These are phyloP conservation scores for Primulina huaijiensis DNA, from an alignment of 257 asterid species.

Conservation along the genomic window DNA sequence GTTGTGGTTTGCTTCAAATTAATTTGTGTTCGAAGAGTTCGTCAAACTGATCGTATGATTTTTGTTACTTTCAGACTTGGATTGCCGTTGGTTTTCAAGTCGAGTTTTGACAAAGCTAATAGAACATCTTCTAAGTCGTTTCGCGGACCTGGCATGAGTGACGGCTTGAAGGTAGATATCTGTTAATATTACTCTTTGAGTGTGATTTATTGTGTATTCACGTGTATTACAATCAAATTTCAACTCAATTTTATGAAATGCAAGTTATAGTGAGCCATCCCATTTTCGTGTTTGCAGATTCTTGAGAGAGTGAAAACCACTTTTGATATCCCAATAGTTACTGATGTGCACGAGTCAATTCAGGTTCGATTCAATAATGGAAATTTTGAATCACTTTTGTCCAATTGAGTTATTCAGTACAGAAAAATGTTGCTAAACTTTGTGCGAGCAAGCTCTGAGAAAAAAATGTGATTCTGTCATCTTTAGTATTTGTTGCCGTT, in stretches of 20 bases:
- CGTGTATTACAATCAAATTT: background rate
- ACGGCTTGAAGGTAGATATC: slow-evolving; percentile 57
- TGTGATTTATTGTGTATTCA: background rate
- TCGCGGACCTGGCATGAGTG: slow-evolving; percentile 57
- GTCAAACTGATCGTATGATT: background rate
- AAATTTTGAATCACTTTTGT: background rate
- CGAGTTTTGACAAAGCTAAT: slow-evolving; percentile 65
- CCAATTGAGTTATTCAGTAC: background rate
- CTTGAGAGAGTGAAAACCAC: slow-evolving; percentile 80
- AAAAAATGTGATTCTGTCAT: background rate
- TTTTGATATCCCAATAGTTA: slow-evolving; percentile 67
- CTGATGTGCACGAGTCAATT: slow-evolving; percentile 74
- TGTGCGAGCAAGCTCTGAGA: background rate
- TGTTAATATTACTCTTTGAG: background rate
- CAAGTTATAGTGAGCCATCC: background rate
- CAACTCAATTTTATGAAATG: background rate
- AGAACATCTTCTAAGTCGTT: slow-evolving; percentile 63
- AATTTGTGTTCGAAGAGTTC: background rate
- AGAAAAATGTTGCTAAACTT: background rate
- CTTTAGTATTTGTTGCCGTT: background rate
- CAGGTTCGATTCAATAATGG: slow-evolving; percentile 44
- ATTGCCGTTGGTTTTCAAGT: slow-evolving; percentile 53
- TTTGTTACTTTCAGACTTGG: slow-evolving; percentile 46
- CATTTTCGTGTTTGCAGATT: slow-evolving; percentile 38
- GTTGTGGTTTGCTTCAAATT: background rate